Base-by-base conservation (phyloP, 768 basidiomycete genomes). In the Xanthoconium purpureum region DNA sequence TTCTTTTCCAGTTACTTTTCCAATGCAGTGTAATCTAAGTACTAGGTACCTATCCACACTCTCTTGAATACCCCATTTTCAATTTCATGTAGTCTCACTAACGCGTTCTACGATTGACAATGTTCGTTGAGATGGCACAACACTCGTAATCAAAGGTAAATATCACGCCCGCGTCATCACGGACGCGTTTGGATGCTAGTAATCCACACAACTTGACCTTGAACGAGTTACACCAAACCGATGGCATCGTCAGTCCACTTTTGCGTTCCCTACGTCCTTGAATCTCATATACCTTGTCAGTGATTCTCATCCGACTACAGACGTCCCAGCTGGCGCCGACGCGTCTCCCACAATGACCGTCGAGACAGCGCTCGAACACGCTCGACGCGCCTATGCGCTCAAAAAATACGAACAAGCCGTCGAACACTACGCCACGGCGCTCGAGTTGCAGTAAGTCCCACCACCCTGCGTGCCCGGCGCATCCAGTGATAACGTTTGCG, bases 381-480 rank as follows among this genome's bases (percentile, higher is more conserved):
- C 87, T 2, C 89, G 89, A 78, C 89, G 91, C 77, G 91, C 91
- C 2, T 91, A 91, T 72, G 91, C 93, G 30, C 82, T 94, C 67
- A 82, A 80, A 68, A 90, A 91, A 71, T 94, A 85, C 63, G 89
- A 94, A 63, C 85, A 91, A 65, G 88, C 94, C 2, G 84, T 91
- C 14, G 89, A 93, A 35, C 77, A 85, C 67, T 94, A 94, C 72
- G 88, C 89, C 38, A 84, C 81, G 37, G 92, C 92, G 6, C 83
- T 96, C 45, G 93, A 96, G 70, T 70, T 88, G 55, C 76, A 85
- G 93, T 93, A 73, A 68, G 91, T 84, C 76, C 7, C 30, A 8
- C 33, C 18, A 18, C 24, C 14, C 18, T 30, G 15, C 18, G 42
- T 11, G 12, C 7, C 15, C 33, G 13, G 43, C 12, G 36, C 54